Percentiles rank a stretch among this genome's conserved stretches.
Evolutionary conservation across 352 stramenopile genomes (phyloP).

Genomic region (Globisporangium radiosum): DNA sequence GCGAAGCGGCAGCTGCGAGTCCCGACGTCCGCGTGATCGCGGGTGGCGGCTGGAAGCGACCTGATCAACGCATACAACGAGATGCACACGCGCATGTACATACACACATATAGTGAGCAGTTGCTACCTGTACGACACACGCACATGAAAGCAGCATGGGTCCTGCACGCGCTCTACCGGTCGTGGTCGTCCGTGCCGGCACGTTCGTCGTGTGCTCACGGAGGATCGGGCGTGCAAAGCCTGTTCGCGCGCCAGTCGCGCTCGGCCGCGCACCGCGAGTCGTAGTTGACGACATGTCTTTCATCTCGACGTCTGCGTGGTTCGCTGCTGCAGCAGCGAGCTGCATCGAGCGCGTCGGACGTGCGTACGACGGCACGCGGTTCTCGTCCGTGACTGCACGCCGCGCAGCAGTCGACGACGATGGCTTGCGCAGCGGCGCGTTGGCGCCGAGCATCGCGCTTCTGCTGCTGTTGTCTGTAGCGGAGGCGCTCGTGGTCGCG

Average conservation of each 20-base stretch:
- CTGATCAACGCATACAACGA: not conserved
- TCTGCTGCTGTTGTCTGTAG: not conserved
- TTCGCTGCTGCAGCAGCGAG: slow-evolving; percentile 3
- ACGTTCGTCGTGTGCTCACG: slow-evolving; percentile 11
- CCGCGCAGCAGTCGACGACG: not conserved
- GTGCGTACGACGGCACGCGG: slow-evolving; percentile 15
- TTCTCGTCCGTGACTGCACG: slow-evolving; percentile 13
- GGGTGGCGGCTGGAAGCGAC: slow-evolving; percentile 6
- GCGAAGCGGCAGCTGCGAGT: not conserved
- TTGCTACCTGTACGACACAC: not conserved
- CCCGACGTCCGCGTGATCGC: not conserved
- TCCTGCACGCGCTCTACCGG: no score
- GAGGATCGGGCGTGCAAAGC: slow-evolving; percentile 1
- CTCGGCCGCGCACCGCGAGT: no score
- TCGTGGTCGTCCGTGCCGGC: slow-evolving; percentile 1
- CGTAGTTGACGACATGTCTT: slow-evolving; percentile 9
- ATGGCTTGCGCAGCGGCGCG: slow-evolving; percentile 3
- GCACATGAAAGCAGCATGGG: not conserved
- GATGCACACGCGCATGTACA: not conserved
- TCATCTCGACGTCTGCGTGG: slow-evolving; percentile 11
- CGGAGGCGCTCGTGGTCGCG: not conserved
- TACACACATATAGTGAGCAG: not conserved
- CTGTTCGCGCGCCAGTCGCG: no score
- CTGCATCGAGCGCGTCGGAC: slow-evolving; percentile 9
- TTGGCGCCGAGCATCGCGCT: no score